Conservation (phyloP, 2,329 filamentous ascomycete genomes). For the Aureobasidium melanogenum region DNA sequence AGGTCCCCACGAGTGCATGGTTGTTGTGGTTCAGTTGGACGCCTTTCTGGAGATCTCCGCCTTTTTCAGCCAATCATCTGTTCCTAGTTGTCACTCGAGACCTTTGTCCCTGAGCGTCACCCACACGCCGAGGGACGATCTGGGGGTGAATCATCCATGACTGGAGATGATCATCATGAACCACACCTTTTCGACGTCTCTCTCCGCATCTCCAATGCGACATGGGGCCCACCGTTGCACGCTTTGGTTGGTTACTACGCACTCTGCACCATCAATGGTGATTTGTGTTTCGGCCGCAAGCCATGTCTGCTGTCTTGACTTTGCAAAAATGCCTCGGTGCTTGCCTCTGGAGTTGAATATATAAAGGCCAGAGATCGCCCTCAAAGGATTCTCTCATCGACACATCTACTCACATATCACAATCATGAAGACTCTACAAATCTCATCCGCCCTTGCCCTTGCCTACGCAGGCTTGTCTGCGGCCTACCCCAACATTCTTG, state of each 20-base stretch:
- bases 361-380: neutral
- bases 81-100: neutral
- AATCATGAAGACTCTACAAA: constrained; percentile 15
- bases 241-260: neutral
- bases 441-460: constrained; percentile 14
- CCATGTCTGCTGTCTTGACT: neutral
- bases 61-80: neutral
- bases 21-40: neutral
- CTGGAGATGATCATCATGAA: neutral
- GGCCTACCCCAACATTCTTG: constrained; percentile 16
- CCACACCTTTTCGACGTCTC: neutral
- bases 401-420: neutral
- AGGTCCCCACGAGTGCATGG: neutral
- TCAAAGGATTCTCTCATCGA: neutral
- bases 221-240: neutral
- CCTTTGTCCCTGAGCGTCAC: neutral
- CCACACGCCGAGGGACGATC: constrained; percentile 5
- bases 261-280: neutral
- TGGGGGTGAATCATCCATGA: too few species aligned
- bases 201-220: neutral
- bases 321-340: constrained; percentile 7
- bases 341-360: neutral
- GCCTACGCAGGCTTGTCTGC: constrained; percentile 13
- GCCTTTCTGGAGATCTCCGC: neutral
- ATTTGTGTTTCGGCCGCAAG: neutral